A percentile compares a stretch with the other conserved stretches of the same genome.
phyloP scores from a whole-genome alignment of 2,329 filamentous ascomycete genomes.

The Trichoderma pleuroti region DNA sequence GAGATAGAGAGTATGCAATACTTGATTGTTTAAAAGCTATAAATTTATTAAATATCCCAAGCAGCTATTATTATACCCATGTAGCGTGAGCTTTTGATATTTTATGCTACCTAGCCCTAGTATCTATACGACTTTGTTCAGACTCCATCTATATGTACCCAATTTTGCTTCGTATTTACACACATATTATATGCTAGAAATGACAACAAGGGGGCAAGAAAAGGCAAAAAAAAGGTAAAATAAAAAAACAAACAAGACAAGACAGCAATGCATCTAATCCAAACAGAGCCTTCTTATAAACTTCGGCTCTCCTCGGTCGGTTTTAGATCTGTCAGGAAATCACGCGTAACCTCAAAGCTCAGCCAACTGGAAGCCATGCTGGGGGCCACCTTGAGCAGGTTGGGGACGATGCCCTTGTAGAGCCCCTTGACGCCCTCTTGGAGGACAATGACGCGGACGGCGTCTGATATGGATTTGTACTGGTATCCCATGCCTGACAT shows the following conservation, averaged over 20 bases:
- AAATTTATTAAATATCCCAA: neutral
- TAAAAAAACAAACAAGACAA: neutral
- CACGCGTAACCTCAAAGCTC: conserved; percentile 90
- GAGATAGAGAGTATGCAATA: neutral
- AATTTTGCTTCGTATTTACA: conserved; percentile 3
- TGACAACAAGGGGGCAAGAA: neutral
- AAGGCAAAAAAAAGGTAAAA: neutral
- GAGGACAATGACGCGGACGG: conserved; percentile 72
- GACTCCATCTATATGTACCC: conserved; percentile 11
- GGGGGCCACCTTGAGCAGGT: conserved; percentile 92
- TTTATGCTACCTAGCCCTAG: conserved; percentile 1
- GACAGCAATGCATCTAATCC: neutral
- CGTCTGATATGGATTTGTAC: conserved; percentile 84
- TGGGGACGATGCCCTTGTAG: conserved; percentile 95
- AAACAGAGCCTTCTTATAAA: conserved; percentile 3
- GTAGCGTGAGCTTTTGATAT: conserved; percentile 11
- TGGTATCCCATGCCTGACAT: conserved; percentile 98
- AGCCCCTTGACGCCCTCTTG: conserved; percentile 82
- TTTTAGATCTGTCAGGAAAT: conserved; percentile 69
- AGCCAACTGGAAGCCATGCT: conserved; percentile 99
- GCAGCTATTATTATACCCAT: neutral
- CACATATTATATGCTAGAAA: conserved; percentile 4
- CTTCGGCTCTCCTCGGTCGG: neutral
- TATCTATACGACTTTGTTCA: conserved; percentile 1
- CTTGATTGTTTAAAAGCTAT: neutral